Evolutionary conservation across 495 filamentous ascomycete genomes (phyloP).

Genomic region (Penicillium arizonense): DNA sequence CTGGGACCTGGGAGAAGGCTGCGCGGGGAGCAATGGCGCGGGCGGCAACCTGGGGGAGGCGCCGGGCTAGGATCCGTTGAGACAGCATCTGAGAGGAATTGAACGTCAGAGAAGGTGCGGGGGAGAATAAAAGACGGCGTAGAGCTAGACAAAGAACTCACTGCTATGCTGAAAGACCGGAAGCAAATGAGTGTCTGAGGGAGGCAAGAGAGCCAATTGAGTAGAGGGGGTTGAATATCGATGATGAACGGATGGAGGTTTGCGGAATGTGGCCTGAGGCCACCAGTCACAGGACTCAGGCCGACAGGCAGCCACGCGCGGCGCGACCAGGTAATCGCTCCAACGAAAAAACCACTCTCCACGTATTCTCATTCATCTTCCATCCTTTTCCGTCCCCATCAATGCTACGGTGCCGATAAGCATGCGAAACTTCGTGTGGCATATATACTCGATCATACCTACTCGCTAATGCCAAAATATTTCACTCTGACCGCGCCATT

Average conservation of each 20-base stretch:
- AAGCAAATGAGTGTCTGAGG: slow-evolving; percentile 25
- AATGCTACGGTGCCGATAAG: slow-evolving; percentile 46
- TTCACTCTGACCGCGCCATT: slow-evolving; percentile 58
- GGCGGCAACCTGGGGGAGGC: slow-evolving; percentile 43
- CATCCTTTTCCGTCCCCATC: slow-evolving; percentile 36
- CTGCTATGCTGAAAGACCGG: slow-evolving; percentile 30
- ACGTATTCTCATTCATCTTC: slow-evolving; percentile 34
- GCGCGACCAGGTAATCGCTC: slow-evolving; percentile 29
- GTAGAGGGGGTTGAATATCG: slow-evolving; percentile 26
- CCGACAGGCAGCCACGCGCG: slow-evolving; percentile 18
- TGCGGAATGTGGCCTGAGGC: slow-evolving; percentile 26
- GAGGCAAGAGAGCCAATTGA: slow-evolving; percentile 17
- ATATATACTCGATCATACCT: slow-evolving; percentile 49
- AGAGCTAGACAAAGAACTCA: slow-evolving; percentile 15
- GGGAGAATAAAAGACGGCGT: neutral
- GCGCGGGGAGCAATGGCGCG: slow-evolving; percentile 53
- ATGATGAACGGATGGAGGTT: slow-evolving; percentile 38
- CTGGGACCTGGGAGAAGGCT: slow-evolving; percentile 50
- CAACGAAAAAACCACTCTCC: slow-evolving; percentile 44
- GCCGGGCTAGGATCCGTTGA: slow-evolving; percentile 54
- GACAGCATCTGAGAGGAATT: slow-evolving; percentile 60
- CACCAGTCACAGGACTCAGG: slow-evolving; percentile 1
- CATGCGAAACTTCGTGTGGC: slow-evolving; percentile 61
- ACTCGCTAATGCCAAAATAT: slow-evolving; percentile 66
- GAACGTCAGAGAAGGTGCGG: slow-evolving; percentile 10